phyloP scores from a whole-genome alignment of 2,329 filamentous ascomycete species.

The Fusarium newnesense region DNA sequence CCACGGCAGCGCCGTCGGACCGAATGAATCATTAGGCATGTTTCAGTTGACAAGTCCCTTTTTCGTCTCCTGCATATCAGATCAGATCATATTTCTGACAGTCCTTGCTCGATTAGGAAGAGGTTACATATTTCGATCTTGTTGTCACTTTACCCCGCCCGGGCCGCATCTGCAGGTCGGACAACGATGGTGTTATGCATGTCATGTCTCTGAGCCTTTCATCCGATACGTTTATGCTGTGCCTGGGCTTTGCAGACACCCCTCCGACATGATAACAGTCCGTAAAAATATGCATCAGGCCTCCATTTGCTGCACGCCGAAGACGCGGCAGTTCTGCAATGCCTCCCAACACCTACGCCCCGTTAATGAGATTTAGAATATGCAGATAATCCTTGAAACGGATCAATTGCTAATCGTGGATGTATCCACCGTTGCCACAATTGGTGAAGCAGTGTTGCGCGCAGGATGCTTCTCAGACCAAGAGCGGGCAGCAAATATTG shows the following conservation, averaged over 20 bases:
- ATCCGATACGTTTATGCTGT: neutral
- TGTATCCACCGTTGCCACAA: fast-evolving
- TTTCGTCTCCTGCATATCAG: neutral
- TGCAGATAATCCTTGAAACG: neutral
- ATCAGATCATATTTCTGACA: neutral
- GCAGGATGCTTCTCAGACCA: neutral
- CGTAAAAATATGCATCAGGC: no score
- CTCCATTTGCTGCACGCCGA: neutral
- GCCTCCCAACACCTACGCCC: fast-evolving
- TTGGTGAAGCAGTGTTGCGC: neutral
- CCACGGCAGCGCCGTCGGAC: neutral
- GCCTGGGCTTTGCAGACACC: neutral
- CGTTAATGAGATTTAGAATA: neutral
- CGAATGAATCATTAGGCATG: neutral
- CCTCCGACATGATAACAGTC: no score
- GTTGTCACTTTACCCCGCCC: neutral
- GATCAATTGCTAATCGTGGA: no score
- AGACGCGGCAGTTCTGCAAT: neutral
- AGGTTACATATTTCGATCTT: neutral
- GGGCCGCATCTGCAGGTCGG: neutral
- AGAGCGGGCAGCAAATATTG: neutral
- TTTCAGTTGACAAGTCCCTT: neutral
- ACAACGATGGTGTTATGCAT: neutral
- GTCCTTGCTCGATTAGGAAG: neutral
- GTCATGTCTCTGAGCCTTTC: neutral